Evolutionary conservation across 345 rosid genomes (phyloP).

Genomic region (Citrus cavaleriei): DNA sequence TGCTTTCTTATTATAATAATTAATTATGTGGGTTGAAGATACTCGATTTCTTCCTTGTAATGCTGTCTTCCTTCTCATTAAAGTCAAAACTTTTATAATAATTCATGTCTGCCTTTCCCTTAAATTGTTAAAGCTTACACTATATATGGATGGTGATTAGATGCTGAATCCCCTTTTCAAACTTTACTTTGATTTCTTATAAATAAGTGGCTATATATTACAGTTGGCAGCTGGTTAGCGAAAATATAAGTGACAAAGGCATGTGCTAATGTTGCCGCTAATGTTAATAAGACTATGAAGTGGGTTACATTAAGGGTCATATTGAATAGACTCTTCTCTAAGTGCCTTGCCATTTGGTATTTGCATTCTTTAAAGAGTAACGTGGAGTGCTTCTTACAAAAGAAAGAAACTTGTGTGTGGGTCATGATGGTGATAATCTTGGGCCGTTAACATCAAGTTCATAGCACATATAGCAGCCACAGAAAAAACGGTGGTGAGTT

Average conservation of each 20-base stretch:
- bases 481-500: neutral
- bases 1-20: slow-evolving; percentile 7
- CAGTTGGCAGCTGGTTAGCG: neutral
- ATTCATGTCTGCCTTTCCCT: slow-evolving; percentile 7
- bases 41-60: slow-evolving; percentile 15
- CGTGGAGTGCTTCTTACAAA: slow-evolving; percentile 34
- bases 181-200: slow-evolving; percentile 7
- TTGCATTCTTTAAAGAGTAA: slow-evolving; percentile 13
- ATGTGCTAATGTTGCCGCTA: slow-evolving; percentile 37
- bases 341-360: neutral
- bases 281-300: slow-evolving; percentile 23
- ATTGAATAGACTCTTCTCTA: slow-evolving; percentile 25
- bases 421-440: slow-evolving; percentile 12
- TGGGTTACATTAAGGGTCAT: slow-evolving; percentile 34
- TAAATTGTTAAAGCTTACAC: slow-evolving; percentile 11
- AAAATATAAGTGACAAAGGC: slow-evolving; percentile 23
- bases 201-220: slow-evolving; percentile 1
- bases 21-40: slow-evolving; percentile 1
- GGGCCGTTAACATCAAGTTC: slow-evolving; percentile 31
- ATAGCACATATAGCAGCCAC: slow-evolving; percentile 1
- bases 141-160: neutral
- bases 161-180: slow-evolving; percentile 8
- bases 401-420: neutral
- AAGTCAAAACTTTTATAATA: slow-evolving; percentile 23
- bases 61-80: slow-evolving; percentile 16